Evolutionary conservation across 116 monocot species (phyloP), one percentile per base, ranked within the genome.

Genomic region (Dioscorea cayenensis): DNA sequence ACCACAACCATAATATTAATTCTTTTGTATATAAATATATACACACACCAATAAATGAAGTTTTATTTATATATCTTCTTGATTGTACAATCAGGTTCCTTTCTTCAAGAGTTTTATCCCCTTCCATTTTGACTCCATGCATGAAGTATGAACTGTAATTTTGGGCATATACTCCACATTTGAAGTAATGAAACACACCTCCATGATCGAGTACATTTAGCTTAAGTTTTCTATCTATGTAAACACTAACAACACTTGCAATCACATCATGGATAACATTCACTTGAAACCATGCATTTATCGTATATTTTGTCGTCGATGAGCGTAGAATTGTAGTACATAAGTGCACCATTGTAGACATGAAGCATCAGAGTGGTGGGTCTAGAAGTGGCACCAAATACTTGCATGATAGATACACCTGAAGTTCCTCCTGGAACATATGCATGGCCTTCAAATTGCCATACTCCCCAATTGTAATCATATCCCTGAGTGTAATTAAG

Each of bases 401-500:
- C 61, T 61, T 79, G 79, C 75, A 79, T 68, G 21, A 79, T 66
- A 10, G 51, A n/a, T 2, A 25, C 19, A 4, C 79, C 79, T 5
- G 69, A 70, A 18, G 79, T 79, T 5, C 71, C 75, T 12, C n/a
- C 71, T 4, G 79, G 74, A 20, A 79, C 70, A 23, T 43, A 79
- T 11, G 49, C 70, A 21, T 79, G 63, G 3, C 74, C 79, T 73
- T 79, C 70, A 70, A 79, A 79, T 63, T 79, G 79, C 74, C 79
- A 79, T 20, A 70, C 64, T 32, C 79, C 74, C 16, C 59, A 71
- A 17, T 71, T 71, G 28, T 75, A 80, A 22, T 80, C 80, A 37
- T 80, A 75, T 25, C 71, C 75, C 80, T 80, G 66, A 38, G 38
- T 38, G 25, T 25, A 25, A 25, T 9, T 6, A 38, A 38, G 38